Evolutionary conservation across 371 early-diverging fungal genomes (phyloP).

Genomic region (Mucor piriformis): DNA sequence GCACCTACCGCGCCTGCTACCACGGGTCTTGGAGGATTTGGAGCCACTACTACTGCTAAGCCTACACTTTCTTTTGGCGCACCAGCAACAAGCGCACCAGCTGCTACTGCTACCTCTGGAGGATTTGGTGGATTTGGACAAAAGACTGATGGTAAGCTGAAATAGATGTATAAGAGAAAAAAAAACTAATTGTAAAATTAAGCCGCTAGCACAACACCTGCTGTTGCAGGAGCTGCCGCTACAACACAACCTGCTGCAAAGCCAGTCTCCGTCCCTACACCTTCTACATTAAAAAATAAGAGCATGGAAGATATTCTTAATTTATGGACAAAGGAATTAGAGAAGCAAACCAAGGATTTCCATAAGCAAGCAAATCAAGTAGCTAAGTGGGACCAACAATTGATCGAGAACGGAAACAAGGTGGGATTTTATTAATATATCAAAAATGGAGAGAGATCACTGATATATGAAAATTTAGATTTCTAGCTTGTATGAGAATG

Average conservation of each 20-base stretch:
- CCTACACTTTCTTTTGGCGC: conserved; percentile 35
- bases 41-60: conserved; percentile 25
- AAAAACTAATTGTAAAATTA: background rate
- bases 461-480: conserved; percentile 54
- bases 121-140: conserved; percentile 26
- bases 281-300: conserved; percentile 73
- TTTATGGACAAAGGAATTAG: conserved; percentile 84
- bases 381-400: conserved; percentile 82
- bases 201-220: background rate
- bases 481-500: conserved; percentile 70
- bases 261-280: conserved; percentile 44
- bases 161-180: background rate
- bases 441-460: background rate
- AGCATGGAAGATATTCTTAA: conserved; percentile 88
- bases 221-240: background rate
- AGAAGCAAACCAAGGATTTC: conserved; percentile 79
- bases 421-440: conserved; percentile 37
- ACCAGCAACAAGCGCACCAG: conserved; percentile 8
- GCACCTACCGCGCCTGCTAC: conserved; percentile 15
- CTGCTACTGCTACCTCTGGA: conserved; percentile 7
- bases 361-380: conserved; percentile 85
- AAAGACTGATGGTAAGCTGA: conserved; percentile 11
- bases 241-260: conserved; percentile 29
- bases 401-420: conserved; percentile 83
- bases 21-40: conserved; percentile 12